A percentile compares a stretch with the other conserved stretches of the same genome.
Evolutionary conservation across 805 yeast species (phyloP).

Genomic region (Candida sakaeoensis): DNA sequence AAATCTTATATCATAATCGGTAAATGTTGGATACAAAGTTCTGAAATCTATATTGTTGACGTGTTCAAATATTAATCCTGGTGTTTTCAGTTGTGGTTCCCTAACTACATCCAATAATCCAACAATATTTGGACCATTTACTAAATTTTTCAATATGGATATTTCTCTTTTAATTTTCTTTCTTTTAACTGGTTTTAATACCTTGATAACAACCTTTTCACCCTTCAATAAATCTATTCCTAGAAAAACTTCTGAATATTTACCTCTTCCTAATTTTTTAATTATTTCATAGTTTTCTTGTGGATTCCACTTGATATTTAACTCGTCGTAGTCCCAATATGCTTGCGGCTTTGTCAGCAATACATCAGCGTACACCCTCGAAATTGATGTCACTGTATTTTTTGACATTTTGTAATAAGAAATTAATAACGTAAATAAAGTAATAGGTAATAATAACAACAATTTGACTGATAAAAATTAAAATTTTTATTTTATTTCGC

Average conservation of each 20-base stretch:
- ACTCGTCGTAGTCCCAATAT: constrained; percentile 80
- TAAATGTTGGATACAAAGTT: constrained; percentile 76
- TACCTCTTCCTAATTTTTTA: constrained; percentile 85
- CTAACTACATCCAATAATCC: constrained; percentile 79
- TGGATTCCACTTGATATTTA: constrained; percentile 76
- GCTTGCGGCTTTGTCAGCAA: constrained; percentile 70
- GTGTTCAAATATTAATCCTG: constrained; percentile 83
- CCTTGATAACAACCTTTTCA: constrained; percentile 78
- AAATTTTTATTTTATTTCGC: constrained; percentile 3
- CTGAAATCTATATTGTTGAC: constrained; percentile 84
- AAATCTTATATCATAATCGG: constrained; percentile 69
- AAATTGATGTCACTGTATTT: constrained; percentile 44
- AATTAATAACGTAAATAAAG: constrained; percentile 1
- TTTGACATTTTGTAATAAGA: constrained; percentile 1
- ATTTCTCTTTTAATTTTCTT: constrained; percentile 91
- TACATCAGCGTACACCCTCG: constrained; percentile 80
- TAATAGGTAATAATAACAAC: constrained; percentile 6
- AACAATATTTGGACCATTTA: constrained; percentile 79
- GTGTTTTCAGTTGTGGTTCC: constrained; percentile 80
- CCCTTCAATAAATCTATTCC: constrained; percentile 67
- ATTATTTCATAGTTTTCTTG: constrained; percentile 84
- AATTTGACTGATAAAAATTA: constrained; percentile 7
- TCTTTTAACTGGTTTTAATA: constrained; percentile 86
- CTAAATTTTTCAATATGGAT: constrained; percentile 78
- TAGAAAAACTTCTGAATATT: constrained; percentile 89